These are phyloP conservation scores for Zea mays DNA, from an alignment of 176 grass and related monocot species.

Conservation along the genomic window DNA sequence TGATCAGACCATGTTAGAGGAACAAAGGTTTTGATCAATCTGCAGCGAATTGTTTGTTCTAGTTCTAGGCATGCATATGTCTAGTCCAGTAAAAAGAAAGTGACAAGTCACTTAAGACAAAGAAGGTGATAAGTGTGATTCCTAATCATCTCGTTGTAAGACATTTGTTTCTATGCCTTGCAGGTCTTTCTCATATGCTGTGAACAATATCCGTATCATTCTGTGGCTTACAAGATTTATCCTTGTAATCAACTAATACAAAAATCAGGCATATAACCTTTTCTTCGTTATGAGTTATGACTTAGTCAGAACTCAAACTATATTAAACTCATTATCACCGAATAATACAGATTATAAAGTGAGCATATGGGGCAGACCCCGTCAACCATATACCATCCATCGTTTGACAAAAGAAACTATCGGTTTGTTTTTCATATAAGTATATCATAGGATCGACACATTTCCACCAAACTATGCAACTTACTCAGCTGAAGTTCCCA, in stretches of 20 bases:
- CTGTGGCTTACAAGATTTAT: neutral
- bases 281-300: neutral
- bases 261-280: too few species aligned
- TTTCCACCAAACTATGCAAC: neutral
- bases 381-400: neutral
- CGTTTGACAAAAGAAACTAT: constrained; percentile 4
- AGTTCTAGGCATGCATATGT: too few species aligned
- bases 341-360: neutral
- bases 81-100: too few species aligned
- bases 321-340: neutral
- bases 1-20: too few species aligned
- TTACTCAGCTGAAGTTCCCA: neutral
- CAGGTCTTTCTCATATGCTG: too few species aligned
- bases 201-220: neutral
- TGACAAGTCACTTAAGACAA: too few species aligned
- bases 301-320: neutral
- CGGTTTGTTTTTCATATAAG: too few species aligned
- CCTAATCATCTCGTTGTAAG: too few species aligned
- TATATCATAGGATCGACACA: neutral
- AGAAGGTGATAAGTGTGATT: too few species aligned
- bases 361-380: constrained; percentile 6
- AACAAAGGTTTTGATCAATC: too few species aligned
- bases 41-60: too few species aligned
- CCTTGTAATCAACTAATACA: neutral
- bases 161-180: too few species aligned